Base-by-base conservation (phyloP, 1,284 basidiomycete species). In the Ganoderma boninense region DNA sequence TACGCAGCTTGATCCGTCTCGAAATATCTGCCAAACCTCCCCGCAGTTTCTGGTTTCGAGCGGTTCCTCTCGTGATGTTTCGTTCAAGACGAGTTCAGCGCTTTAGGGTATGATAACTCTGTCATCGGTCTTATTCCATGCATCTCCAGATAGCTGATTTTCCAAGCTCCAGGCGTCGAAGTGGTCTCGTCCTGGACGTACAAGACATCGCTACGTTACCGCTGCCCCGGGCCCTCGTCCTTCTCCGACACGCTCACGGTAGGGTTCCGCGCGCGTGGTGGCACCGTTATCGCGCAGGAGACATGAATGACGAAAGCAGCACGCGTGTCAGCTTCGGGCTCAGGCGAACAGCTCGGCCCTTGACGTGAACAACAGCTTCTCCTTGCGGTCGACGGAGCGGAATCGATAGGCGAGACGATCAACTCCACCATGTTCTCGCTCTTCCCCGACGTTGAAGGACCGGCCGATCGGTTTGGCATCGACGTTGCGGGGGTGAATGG, bases 401-500 rank as follows among this genome's bases (percentile, higher is more conserved):
- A 79, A 1, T 84, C 84, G 0, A 79, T 83, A 0, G 89, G 87
- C 11, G 81, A 87, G 40, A 87, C 84, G 0, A 83, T 93, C 65
- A 80, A 89, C 74, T 92, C 93, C 72, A 87, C 89, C 0, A 81
- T 93, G 84, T 84, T 92, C 65, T 90, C 88, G 2, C 81, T 93
- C 66, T 92, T 93, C 80, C 92, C 92, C 92, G 1, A 93, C 91
- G 0, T 93, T 89, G 79, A 92, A 90, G 68, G 80, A 83, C 67
- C 83, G 89, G 68, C 71, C 81, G 56, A 93, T 92, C 77, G 91
- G 91, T 0, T 85, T 93, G 83, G 91, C 56, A 78, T 86, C 6
- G 92, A 94, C 77, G 81, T 94, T 56, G 90, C 92, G 0, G 82
- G 89, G 75, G 88, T 88, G 67, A 40, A 78, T 69, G 11, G 64